Conservation (phyloP, 306 rosid genomes). For the Boehmeria nivea region DNA sequence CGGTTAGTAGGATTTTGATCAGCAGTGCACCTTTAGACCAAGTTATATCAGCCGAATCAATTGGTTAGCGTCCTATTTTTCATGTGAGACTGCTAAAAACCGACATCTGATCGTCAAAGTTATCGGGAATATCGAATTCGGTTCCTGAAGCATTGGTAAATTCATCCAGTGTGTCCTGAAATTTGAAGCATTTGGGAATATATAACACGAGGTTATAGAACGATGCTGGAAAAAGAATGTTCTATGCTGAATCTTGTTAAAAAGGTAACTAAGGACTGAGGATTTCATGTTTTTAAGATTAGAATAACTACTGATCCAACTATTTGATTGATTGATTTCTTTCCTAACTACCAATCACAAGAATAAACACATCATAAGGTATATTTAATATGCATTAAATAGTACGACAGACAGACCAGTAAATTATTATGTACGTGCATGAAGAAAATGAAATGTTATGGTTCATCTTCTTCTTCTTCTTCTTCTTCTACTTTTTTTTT, state of each 20-base stretch:
- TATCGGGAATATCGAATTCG: constrained; percentile 55
- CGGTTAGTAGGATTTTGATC: neutral
- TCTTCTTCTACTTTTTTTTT: too few relatives aligned
- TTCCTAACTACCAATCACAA: too few relatives aligned
- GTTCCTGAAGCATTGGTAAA: constrained; percentile 57
- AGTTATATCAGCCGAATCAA: neutral
- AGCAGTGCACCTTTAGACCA: constrained; percentile 1
- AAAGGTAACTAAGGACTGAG: neutral
- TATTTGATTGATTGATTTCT: too few relatives aligned
- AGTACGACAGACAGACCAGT: too few relatives aligned
- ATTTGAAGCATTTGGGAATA: neutral
- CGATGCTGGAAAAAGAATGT: neutral
- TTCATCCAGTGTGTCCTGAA: constrained; percentile 58
- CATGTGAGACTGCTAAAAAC: constrained; percentile 16
- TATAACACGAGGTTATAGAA: too few relatives aligned
- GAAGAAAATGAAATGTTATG: too few relatives aligned
- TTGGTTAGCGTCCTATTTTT: constrained; percentile 10
- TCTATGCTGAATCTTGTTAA: neutral
- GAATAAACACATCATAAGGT: neutral
- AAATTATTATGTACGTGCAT: too few relatives aligned
- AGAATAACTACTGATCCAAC: too few relatives aligned
- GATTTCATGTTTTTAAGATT: too few relatives aligned
- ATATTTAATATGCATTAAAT: too few relatives aligned
- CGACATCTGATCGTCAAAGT: constrained; percentile 61
- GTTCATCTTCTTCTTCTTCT: too few relatives aligned